These are phyloP conservation scores for Termitomyces sp. DNA, from an alignment of 768 basidiomycete genomes.

Conservation along the genomic window DNA sequence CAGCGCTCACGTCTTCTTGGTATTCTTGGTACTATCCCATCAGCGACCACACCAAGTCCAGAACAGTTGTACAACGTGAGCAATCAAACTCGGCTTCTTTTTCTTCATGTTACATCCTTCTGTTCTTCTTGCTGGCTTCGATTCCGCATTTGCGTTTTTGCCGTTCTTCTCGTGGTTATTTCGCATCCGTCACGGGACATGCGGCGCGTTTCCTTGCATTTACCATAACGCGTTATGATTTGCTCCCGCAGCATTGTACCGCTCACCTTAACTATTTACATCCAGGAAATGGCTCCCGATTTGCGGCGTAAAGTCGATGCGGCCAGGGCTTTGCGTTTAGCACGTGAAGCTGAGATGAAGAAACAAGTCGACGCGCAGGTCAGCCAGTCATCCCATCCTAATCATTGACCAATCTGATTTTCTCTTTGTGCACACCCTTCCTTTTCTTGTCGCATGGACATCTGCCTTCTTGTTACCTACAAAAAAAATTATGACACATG, in stretches of 20 bases:
- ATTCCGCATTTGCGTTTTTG: slow-evolving; percentile 6
- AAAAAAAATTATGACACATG: not conserved
- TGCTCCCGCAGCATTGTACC: not conserved
- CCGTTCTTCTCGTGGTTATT: slow-evolving; percentile 4
- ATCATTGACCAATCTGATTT: slow-evolving; percentile 3
- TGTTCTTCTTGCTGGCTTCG: slow-evolving; percentile 5
- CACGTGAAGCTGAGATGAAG: slow-evolving; percentile 48
- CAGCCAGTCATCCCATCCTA: slow-evolving; percentile 12
- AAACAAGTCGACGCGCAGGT: slow-evolving; percentile 50
- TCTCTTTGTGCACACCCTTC: not conserved
- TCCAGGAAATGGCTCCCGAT: slow-evolving; percentile 60
- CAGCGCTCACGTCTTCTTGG: slow-evolving; percentile 8
- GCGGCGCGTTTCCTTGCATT: slow-evolving; percentile 3
- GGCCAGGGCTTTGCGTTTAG: slow-evolving; percentile 43
- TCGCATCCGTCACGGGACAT: slow-evolving; percentile 12
- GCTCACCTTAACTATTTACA: slow-evolving; percentile 7
- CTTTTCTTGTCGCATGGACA: not conserved
- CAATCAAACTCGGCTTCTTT: slow-evolving; percentile 11
- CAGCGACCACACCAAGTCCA: slow-evolving; percentile 48
- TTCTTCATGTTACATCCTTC: not conserved
- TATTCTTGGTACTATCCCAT: slow-evolving; percentile 8
- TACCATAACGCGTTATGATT: slow-evolving; percentile 1
- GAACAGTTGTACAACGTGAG: slow-evolving; percentile 49
- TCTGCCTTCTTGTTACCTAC: not conserved
- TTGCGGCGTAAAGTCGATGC: slow-evolving; percentile 59